Conservation (phyloP, 1,139 yeast species). For the Neolecta irregularis region DNA sequence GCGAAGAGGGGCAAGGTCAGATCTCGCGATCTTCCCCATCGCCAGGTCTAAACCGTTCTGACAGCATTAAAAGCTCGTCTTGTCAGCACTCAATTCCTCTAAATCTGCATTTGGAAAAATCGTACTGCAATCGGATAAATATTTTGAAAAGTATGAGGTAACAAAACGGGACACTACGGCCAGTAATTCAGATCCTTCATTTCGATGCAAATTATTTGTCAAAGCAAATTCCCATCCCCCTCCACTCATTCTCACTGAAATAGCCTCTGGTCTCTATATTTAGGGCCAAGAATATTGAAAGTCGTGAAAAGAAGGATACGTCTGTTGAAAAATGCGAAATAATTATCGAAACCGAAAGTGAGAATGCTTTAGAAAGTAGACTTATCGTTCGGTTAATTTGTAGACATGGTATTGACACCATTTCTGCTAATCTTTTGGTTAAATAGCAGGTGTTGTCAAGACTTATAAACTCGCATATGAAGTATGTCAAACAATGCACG, state of each 20-base stretch:
- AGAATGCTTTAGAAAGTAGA: conserved; percentile 10
- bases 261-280: conserved; percentile 16
- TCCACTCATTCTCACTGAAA: not conserved
- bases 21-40: not conserved
- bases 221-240: not conserved
- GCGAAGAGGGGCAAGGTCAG: conserved; percentile 11
- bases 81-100: conserved; percentile 14
- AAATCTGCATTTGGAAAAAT: conserved; percentile 15
- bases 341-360: conserved; percentile 10
- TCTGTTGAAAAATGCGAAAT: conserved; percentile 16
- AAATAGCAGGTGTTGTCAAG: conserved; percentile 18
- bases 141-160: conserved; percentile 11
- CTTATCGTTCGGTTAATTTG: conserved; percentile 12
- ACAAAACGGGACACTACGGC: not conserved
- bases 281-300: conserved; percentile 9
- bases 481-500: conserved; percentile 17
- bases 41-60: no score
- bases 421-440: not conserved
- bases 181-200: no score
- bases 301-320: conserved; percentile 15
- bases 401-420: conserved; percentile 12
- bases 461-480: conserved; percentile 20
- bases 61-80: conserved; percentile 8
- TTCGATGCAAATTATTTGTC: not conserved
- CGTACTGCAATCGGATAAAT: conserved; percentile 10